Conservation (phyloP, 1,284 basidiomycete species). For the Apiotrichum domesticum region DNA sequence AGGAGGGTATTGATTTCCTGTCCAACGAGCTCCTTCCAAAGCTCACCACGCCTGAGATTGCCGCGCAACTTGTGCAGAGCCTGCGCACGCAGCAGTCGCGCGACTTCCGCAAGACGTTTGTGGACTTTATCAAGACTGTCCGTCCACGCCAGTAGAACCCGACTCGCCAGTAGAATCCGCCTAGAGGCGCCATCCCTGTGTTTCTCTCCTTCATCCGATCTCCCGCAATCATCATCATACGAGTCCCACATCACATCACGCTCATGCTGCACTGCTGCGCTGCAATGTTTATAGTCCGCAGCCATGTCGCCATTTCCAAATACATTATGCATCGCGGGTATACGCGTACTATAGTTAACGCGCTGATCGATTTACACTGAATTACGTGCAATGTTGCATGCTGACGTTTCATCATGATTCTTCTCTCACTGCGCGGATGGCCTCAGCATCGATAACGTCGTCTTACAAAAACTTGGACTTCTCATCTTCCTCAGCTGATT, state of each 20-base stretch:
- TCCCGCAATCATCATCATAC: slow-evolving; percentile 2
- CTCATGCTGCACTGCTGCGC: not conserved
- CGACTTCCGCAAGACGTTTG: slow-evolving; percentile 81
- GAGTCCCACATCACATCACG: not conserved
- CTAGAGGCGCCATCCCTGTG: too few species aligned
- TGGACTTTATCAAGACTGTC: slow-evolving; percentile 57
- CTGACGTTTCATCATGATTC: too few species aligned
- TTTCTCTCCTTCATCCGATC: not conserved
- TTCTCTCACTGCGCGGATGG: too few species aligned
- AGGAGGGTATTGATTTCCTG: slow-evolving; percentile 80
- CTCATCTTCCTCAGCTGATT: too few species aligned
- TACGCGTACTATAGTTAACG: too few species aligned
- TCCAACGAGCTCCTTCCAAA: slow-evolving; percentile 75
- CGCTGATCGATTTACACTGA: too few species aligned
- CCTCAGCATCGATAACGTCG: too few species aligned
- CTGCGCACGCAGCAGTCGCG: slow-evolving; percentile 72
- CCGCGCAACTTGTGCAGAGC: slow-evolving; percentile 71
- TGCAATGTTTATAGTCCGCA: slow-evolving; percentile 5
- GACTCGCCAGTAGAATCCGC: not conserved
- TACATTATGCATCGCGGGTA: not conserved
- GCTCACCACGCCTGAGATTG: slow-evolving; percentile 69
- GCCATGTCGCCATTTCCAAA: slow-evolving; percentile 1
- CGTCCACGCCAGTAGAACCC: slow-evolving; percentile 9
- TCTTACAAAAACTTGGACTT: too few species aligned
- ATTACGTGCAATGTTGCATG: too few species aligned